Evolutionary conservation across 495 filamentous ascomycete species (phyloP).

Genomic region (Articulospora tetracladia): DNA sequence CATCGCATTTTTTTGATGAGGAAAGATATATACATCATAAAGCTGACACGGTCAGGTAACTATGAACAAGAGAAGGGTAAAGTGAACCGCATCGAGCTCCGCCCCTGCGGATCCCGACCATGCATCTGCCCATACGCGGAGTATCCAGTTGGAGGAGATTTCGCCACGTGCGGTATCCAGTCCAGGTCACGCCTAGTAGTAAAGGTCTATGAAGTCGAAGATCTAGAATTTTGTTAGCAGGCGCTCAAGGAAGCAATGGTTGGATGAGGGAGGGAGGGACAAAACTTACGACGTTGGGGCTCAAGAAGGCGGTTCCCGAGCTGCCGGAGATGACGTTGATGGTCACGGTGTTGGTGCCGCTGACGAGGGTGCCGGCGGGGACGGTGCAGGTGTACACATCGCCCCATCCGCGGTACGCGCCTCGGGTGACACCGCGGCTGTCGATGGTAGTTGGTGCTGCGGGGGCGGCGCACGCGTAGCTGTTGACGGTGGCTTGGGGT

Average conservation of each 20-base stretch:
- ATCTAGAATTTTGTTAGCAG: conserved; percentile 33
- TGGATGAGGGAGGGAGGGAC: neutral
- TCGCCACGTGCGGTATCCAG: too few relatives aligned
- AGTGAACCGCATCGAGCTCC: neutral
- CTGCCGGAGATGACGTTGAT: conserved; percentile 57
- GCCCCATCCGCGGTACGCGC: conserved; percentile 57
- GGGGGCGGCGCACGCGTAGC: conserved; percentile 41
- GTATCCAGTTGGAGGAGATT: too few relatives aligned
- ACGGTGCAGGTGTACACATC: conserved; percentile 58
- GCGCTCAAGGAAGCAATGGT: neutral
- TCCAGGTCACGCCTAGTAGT: conserved; percentile 16
- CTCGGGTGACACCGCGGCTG: conserved; percentile 59
- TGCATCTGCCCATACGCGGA: too few relatives aligned
- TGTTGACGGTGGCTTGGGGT: conserved; percentile 47
- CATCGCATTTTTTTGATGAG: neutral
- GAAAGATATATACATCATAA: neutral
- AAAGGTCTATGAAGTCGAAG: conserved; percentile 54
- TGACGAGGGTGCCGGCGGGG: conserved; percentile 50
- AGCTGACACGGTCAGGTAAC: neutral
- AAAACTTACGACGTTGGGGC: conserved; percentile 56
- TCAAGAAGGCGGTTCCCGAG: conserved; percentile 47
- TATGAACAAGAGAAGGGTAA: neutral
- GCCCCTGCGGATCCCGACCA: too few relatives aligned
- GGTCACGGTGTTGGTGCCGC: conserved; percentile 58
- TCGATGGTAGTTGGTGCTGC: conserved; percentile 59